A percentile compares a stretch with the other conserved stretches of the same genome.
These are phyloP conservation scores for Umbelopsis ramanniana DNA, from an alignment of 192 early-diverging fungal species.

Conservation along the genomic window DNA sequence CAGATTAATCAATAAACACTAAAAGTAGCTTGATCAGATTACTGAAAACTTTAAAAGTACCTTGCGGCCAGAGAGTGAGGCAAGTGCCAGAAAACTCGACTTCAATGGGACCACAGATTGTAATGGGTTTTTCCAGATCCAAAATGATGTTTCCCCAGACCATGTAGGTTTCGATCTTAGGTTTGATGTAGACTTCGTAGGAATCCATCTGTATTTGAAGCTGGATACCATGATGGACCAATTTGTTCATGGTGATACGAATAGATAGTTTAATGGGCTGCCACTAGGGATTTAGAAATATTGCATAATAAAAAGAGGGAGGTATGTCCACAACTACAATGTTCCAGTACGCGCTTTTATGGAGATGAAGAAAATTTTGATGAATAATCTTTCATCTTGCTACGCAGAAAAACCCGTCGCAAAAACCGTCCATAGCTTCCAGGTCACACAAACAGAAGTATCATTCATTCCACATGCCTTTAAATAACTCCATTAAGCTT, in stretches of 20 bases:
- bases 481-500: too few relatives aligned
- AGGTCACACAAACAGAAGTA: not conserved
- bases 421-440: constrained; percentile 12
- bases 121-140: constrained; percentile 19
- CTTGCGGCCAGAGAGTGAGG: not conserved
- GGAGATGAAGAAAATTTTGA: not conserved
- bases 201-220: constrained; percentile 8
- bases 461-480: too few relatives aligned
- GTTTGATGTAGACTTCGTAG: not conserved
- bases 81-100: constrained; percentile 32
- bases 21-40: not conserved
- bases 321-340: not conserved
- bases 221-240: not conserved
- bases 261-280: not conserved
- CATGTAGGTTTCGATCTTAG: constrained; percentile 26
- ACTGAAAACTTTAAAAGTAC: not conserved
- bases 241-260: constrained; percentile 5
- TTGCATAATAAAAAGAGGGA: not conserved
- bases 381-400: constrained; percentile 6
- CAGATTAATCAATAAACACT: not conserved
- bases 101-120: constrained; percentile 32
- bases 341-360: not conserved
- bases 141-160: constrained; percentile 37
- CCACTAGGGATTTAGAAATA: not conserved
- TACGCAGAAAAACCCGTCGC: not conserved